Conservation (phyloP, 768 basidiomycete species). For the Naganishia vaughanmartiniae region DNA sequence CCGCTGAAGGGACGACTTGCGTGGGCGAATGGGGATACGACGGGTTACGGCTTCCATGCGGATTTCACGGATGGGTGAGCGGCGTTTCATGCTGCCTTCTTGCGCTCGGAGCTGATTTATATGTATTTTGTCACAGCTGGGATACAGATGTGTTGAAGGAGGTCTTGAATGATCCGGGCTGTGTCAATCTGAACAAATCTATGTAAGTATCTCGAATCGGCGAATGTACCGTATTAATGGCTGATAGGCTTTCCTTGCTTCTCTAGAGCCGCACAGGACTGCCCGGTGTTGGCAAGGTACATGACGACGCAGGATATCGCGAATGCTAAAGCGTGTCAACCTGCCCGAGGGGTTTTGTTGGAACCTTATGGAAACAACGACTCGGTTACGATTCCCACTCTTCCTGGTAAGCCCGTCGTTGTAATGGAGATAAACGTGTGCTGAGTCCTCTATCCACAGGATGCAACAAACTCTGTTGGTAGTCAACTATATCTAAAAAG, state of each 20-base stretch:
- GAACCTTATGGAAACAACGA: conserved; percentile 19
- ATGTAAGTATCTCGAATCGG: not conserved
- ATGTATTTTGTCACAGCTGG: conserved; percentile 52
- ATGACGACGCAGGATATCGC: conserved; percentile 1
- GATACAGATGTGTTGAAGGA: conserved; percentile 58
- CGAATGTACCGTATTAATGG: not conserved
- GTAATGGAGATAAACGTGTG: not conserved
- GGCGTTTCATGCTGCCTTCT: too few relatives aligned
- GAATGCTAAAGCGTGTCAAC: conserved; percentile 17
- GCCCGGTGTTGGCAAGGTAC: conserved; percentile 9
- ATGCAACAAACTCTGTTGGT: conserved; percentile 21
- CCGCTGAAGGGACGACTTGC: conserved; percentile 39
- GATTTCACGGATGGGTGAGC: conserved; percentile 40
- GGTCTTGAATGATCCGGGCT: conserved; percentile 56
- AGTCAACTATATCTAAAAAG: not conserved
- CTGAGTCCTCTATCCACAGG: not conserved
- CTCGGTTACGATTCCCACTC: conserved; percentile 7
- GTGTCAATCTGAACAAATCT: conserved; percentile 13
- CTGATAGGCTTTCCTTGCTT: not conserved
- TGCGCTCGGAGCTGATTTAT: not conserved
- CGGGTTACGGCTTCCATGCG: conserved; percentile 61
- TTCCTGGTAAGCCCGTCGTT: conserved; percentile 15
- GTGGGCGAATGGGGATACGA: conserved; percentile 62
- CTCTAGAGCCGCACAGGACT: conserved; percentile 13
- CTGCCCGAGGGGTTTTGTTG: conserved; percentile 17